These are phyloP conservation scores for Miamiensis avidus DNA, from an alignment of 169 alveolate genomes.

Conservation along the genomic window DNA sequence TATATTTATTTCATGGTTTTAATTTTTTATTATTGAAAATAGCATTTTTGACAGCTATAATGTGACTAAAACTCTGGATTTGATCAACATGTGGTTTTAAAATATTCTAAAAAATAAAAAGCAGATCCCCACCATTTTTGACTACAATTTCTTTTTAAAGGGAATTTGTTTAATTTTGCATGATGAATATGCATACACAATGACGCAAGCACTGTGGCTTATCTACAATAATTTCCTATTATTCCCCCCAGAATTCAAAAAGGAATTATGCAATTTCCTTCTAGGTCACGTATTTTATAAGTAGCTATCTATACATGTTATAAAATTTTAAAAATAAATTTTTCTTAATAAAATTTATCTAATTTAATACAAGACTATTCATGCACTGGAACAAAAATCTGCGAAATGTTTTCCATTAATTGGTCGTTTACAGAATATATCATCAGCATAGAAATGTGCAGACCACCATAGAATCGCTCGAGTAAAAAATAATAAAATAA, in stretches of 20 bases:
- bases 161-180: constrained; percentile 56
- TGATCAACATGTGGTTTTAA: constrained; percentile 53
- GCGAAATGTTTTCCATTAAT: constrained; percentile 56
- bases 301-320: constrained; percentile 6
- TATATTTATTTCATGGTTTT: background rate
- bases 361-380: constrained; percentile 23
- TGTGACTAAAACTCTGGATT: constrained; percentile 46
- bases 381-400: constrained; percentile 68
- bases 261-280: constrained; percentile 31
- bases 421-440: constrained; percentile 36
- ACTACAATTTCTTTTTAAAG: constrained; percentile 55
- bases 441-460: constrained; percentile 13
- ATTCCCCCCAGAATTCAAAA: constrained; percentile 53
- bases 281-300: constrained; percentile 37
- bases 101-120: constrained; percentile 28
- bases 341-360: background rate
- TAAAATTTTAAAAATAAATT: background rate
- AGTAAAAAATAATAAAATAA: background rate
- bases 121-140: constrained; percentile 60
- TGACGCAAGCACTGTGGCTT: constrained; percentile 69
- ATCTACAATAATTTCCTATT: constrained; percentile 53
- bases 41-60: constrained; percentile 45
- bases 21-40: background rate
- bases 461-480: background rate
- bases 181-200: constrained; percentile 52